Base-by-base conservation (phyloP, 306 rosid species). In the Lathyrus oleraceus region DNA sequence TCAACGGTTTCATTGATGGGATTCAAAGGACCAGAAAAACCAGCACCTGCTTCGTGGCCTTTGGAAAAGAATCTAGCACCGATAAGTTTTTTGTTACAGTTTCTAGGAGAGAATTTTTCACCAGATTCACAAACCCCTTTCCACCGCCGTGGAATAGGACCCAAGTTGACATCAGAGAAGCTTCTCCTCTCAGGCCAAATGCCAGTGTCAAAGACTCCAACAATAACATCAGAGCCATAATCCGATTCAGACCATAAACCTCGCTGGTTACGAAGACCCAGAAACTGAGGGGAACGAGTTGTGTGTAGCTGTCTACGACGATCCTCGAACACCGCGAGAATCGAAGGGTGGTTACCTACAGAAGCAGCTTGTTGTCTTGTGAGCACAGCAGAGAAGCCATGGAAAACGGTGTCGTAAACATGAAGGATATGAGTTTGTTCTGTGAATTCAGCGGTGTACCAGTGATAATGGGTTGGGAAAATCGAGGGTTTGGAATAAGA, bases 161-260 rank as follows among this genome's bases (percentile, higher is more conserved):
- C 91, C 1, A 92, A 83, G 35, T 92, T 84, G 63, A 49, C 52
- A 66, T 92, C 98, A 5, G 87, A 85, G 79, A 92, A 92, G 82
- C 98, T 92, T 5, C 96, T 70, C 0, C 86, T 77, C 43, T 90
- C 98, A 0, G 98, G 96, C 91, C 88, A 90, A 32, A 92, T 53
- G 5, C 98, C 98, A 0, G 98, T 92, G n/a, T 92, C 96, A 45
- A 92, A 85, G 4, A 90, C 67, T 0, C 96, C 96, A 30, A 92
- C 71, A 53, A 92, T 88, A 0, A 92, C 96, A 4, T 92, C 98
- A 1, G 98, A 92, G 10, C 98, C 98, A 6, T 90, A 92, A 49
- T 90, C 93, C 0, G 98, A 92, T 11, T 92, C 90, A 0, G 95
- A 92, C 98, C 98, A 92, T 5, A 92, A 86, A 6, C 98, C 98